These are phyloP conservation scores for Lactarius vividus DNA, from an alignment of 768 basidiomycete genomes.

Conservation along the genomic window DNA sequence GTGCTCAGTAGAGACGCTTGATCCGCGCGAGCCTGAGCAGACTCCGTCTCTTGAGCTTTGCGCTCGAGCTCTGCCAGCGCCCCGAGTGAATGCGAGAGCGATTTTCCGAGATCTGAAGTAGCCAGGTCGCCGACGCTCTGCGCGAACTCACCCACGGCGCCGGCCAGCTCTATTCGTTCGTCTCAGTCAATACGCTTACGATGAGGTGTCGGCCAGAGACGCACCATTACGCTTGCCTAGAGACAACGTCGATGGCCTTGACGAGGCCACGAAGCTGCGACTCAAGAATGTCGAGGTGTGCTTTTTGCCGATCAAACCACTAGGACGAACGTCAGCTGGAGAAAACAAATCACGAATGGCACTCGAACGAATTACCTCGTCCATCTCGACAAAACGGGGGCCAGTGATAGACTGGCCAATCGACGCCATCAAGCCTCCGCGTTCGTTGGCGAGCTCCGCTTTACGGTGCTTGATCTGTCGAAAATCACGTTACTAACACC, in stretches of 20 bases:
- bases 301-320: slow-evolving; percentile 91
- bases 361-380: slow-evolving; percentile 54
- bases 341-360: neutral
- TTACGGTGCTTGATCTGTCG: slow-evolving; percentile 84
- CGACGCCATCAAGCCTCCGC: slow-evolving; percentile 79
- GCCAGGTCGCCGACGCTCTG: slow-evolving; percentile 68
- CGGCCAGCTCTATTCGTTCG: slow-evolving; percentile 55
- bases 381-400: slow-evolving; percentile 82
- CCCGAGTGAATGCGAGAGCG: slow-evolving; percentile 66
- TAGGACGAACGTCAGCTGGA: slow-evolving; percentile 33
- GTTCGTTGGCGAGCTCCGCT: slow-evolving; percentile 70
- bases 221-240: slow-evolving; percentile 78
- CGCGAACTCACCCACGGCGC: slow-evolving; percentile 75
- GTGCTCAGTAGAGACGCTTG: slow-evolving; percentile 77
- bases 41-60: slow-evolving; percentile 71
- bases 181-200: neutral
- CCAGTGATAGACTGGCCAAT: slow-evolving; percentile 79
- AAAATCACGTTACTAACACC: slow-evolving; percentile 5
- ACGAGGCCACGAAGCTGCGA: slow-evolving; percentile 83
- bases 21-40: slow-evolving; percentile 76
- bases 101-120: slow-evolving; percentile 69
- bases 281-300: slow-evolving; percentile 86
- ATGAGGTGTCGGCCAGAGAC: slow-evolving; percentile 6
- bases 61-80: slow-evolving; percentile 73
- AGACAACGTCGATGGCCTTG: slow-evolving; percentile 82